Conservation (phyloP, 2,329 filamentous ascomycete genomes). For the Aspergillus fumigatiaffinis region DNA sequence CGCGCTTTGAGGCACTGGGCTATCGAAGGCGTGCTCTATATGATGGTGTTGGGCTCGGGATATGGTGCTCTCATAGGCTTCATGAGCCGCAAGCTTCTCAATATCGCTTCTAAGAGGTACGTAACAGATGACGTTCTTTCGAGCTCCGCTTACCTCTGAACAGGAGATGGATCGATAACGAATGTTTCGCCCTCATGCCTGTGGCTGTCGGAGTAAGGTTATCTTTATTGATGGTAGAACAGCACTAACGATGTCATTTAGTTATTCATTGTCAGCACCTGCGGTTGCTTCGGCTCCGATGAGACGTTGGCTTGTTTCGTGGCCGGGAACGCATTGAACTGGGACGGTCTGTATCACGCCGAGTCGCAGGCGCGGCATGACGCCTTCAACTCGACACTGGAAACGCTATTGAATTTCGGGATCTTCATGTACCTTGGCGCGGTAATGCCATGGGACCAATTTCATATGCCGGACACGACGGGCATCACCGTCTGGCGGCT, state of each 20-base stretch:
- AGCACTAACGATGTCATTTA: constrained; percentile 13
- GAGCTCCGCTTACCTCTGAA: neutral
- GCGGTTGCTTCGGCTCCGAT: constrained; percentile 55
- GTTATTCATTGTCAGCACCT: constrained; percentile 57
- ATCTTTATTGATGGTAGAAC: neutral
- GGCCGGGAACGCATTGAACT: constrained; percentile 58
- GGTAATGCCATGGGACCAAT: constrained; percentile 54
- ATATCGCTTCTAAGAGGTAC: constrained; percentile 32
- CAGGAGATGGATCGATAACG: constrained; percentile 54
- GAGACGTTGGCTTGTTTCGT: constrained; percentile 60
- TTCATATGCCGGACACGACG: constrained; percentile 50
- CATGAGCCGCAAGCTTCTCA: constrained; percentile 46
- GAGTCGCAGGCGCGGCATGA: constrained; percentile 56
- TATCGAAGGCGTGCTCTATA: constrained; percentile 58
- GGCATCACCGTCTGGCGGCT: constrained; percentile 52
- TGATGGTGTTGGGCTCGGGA: constrained; percentile 50
- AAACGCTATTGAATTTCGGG: constrained; percentile 57
- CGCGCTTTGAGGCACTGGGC: constrained; percentile 56
- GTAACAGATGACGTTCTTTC: neutral
- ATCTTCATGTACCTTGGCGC: constrained; percentile 59
- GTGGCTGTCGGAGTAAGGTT: constrained; percentile 45
- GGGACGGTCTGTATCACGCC: constrained; percentile 57
- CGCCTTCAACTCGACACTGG: constrained; percentile 57
- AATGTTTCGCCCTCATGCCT: constrained; percentile 53
- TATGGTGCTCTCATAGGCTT: constrained; percentile 54